Evolutionary conservation across 352 stramenopile species (phyloP), one percentile per base, ranked within the genome.

Genomic region (Phytophthora macrochlamydospora): DNA sequence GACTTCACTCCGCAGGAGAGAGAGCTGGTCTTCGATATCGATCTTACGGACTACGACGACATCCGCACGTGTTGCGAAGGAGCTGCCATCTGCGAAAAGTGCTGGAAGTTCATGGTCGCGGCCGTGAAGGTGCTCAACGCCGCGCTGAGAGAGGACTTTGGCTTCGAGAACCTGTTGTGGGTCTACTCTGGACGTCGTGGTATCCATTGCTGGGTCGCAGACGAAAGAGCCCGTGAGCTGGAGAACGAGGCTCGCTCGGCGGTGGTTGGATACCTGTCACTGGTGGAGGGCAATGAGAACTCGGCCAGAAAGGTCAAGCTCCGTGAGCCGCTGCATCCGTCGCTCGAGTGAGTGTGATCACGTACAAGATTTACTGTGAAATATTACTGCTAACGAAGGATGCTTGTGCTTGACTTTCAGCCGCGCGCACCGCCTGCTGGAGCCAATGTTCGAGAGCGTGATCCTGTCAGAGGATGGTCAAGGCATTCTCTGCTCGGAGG

Each of bases 21-120:
- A 31, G 98, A 99, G 75, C 89, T 99, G 13, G 97, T 99, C 32
- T 99, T 99, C 72, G 98, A 99, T 96, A 99, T 99, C 69, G 98
- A 99, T 97, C 78, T 99, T 8, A 99, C 97, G 1, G 98, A 99
- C 81, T 99, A 99, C 90, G 98, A 99, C 76, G 95, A 98, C 68
- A 97, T 99, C 46, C 92, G 98, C 32, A 98, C 95, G 43, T 99
- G 97, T 82, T 98, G 94, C 71, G 79, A 87, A 30, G 93, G 89
- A 31, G 94, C 94, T 4, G 61, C 85, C 59, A 98, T 98, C 37
- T 99, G 96, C 71, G 50, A 63, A n/a, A 87, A 89, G 59, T 99
- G 98, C 85, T 99, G 98, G 98, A 87, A 84, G 37, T 99, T 99
- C 68, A 99, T 99, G 97, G 81, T 92, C 18, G 97, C 97, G 51